Conservation (phyloP, 228 moss, liverwort and hornwort species). For the Sphagnum magellanicum region DNA sequence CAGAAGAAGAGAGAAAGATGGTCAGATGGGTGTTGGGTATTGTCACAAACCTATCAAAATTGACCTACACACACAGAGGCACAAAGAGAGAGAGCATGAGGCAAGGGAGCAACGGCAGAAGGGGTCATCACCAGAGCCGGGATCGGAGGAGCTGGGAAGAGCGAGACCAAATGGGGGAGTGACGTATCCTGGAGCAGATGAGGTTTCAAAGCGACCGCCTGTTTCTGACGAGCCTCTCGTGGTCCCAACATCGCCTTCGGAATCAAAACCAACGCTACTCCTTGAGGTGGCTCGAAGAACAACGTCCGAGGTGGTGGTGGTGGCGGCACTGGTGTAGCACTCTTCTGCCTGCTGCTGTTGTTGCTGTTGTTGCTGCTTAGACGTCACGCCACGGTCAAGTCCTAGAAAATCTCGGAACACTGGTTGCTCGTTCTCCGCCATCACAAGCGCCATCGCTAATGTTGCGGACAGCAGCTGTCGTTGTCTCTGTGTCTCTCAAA, state of each 20-base stretch:
- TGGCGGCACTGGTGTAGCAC: too few species aligned
- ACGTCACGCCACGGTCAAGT: conserved; percentile 35
- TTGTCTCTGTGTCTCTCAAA: too few species aligned
- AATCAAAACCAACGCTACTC: conserved; percentile 13
- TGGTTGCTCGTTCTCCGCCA: conserved; percentile 62
- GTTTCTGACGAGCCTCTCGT: conserved; percentile 19
- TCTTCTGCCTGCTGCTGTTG: background rate
- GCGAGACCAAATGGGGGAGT: conserved; percentile 19
- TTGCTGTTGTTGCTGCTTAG: conserved; percentile 17
- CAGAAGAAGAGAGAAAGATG: background rate
- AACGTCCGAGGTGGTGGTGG: conserved; percentile 6
- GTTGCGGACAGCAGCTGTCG: background rate
- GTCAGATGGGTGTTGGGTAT: too few species aligned
- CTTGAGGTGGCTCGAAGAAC: conserved; percentile 4
- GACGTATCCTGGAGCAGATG: conserved; percentile 24
- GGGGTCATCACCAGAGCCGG: conserved; percentile 33
- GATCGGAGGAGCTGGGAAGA: conserved; percentile 35
- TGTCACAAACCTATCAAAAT: too few species aligned
- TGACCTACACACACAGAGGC: background rate
- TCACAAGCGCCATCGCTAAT: conserved; percentile 49
- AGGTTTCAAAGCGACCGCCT: conserved; percentile 27
- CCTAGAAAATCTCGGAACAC: conserved; percentile 58
- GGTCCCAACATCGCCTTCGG: conserved; percentile 22
- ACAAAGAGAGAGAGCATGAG: background rate
- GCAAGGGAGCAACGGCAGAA: background rate